Conservation (phyloP, 305 asterid genomes). For the Andrographis paniculata region DNA sequence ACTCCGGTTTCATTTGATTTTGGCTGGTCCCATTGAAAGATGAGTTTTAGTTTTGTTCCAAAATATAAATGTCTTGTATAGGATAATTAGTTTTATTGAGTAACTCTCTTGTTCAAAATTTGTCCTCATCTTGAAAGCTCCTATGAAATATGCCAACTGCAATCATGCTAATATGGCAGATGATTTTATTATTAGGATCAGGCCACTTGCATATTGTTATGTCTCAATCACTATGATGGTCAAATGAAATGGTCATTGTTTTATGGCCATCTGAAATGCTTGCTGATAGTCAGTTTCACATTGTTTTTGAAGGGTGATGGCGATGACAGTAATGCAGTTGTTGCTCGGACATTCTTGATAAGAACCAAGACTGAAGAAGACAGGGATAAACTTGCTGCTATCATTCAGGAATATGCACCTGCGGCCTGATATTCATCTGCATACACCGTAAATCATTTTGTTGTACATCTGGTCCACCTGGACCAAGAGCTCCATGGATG, state of each 20-base stretch:
- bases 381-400: constrained; percentile 69
- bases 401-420: constrained; percentile 77
- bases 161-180: too few relatives aligned
- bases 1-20: too few relatives aligned
- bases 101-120: too few relatives aligned
- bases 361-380: constrained; percentile 64
- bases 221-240: too few relatives aligned
- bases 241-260: not conserved
- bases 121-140: too few relatives aligned
- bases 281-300: constrained; percentile 15
- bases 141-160: too few relatives aligned
- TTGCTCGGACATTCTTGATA: constrained; percentile 78
- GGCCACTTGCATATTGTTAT: too few relatives aligned
- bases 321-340: constrained; percentile 38
- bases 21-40: too few relatives aligned
- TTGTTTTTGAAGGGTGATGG: constrained; percentile 49
- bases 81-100: too few relatives aligned
- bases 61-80: too few relatives aligned
- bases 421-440: constrained; percentile 28
- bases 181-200: too few relatives aligned
- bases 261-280: not conserved
- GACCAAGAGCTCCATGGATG: not conserved
- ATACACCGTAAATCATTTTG: constrained; percentile 12
- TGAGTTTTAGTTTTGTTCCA: too few relatives aligned
- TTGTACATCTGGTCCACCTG: constrained; percentile 26